A percentile compares a stretch with the other conserved stretches of the same genome.
Evolutionary conservation across 169 alveolate species (phyloP).

Genomic region (Neospora caninum): DNA sequence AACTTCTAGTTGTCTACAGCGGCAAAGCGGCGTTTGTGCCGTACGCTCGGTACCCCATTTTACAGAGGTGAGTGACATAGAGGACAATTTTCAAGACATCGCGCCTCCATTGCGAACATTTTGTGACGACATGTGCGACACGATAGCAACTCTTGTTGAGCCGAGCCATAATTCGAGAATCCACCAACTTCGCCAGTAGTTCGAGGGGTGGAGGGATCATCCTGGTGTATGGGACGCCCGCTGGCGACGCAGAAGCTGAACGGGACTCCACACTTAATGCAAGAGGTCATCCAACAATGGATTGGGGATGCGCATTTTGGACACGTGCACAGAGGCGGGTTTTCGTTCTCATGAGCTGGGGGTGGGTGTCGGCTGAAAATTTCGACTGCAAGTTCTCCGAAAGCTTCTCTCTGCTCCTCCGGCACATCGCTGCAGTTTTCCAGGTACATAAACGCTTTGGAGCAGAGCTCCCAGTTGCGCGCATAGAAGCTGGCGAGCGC

Average conservation of each 20-base stretch:
- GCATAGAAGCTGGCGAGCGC: conserved; percentile 76
- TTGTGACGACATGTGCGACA: conserved; percentile 22
- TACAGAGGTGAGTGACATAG: conserved; percentile 24
- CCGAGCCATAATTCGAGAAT: neutral
- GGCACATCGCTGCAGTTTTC: conserved; percentile 35
- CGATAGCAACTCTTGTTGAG: neutral
- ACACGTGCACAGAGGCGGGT: neutral
- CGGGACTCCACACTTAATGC: neutral
- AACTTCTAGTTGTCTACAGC: neutral
- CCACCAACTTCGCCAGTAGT: neutral
- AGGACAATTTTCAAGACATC: neutral
- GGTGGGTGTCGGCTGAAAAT: conserved; percentile 54
- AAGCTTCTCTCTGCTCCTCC: conserved; percentile 10
- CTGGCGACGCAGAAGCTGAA: conserved; percentile 19
- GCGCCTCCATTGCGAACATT: neutral
- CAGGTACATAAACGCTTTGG: conserved; percentile 54
- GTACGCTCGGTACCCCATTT: neutral
- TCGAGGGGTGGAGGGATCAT: neutral
- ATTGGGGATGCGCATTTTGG: neutral
- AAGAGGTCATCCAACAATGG: neutral
- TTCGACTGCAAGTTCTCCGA: conserved; percentile 59
- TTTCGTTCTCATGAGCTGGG: conserved; percentile 18
- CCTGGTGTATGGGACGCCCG: neutral
- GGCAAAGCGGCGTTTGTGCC: neutral
- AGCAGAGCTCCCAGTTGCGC: conserved; percentile 2